These are phyloP conservation scores for Backusella liffmaniae DNA, from an alignment of 192 early-diverging fungal genomes.

Conservation along the genomic window DNA sequence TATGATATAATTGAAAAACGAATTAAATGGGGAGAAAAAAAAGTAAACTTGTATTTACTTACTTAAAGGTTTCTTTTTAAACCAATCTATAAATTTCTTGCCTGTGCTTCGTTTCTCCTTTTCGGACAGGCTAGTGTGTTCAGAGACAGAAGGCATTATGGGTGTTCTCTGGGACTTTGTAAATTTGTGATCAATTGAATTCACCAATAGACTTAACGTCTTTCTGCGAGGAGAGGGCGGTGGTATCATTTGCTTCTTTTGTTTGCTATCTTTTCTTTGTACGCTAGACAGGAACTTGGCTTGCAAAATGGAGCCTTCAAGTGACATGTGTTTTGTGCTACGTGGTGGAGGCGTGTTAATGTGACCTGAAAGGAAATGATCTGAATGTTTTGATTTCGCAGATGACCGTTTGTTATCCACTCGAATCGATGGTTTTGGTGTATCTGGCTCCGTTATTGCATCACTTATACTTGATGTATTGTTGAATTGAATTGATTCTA, in stretches of 20 bases:
- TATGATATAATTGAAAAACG: background rate
- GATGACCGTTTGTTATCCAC: conserved; percentile 4
- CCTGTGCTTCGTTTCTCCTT: conserved; percentile 47
- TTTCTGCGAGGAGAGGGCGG: conserved; percentile 22
- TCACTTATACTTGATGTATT: background rate
- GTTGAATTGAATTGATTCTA: background rate
- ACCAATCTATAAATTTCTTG: conserved; percentile 74
- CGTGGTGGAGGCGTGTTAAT: background rate
- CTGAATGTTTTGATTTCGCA: background rate
- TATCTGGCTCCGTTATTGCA: background rate
- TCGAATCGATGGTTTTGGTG: background rate
- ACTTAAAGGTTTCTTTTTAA: conserved; percentile 60
- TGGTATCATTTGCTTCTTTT: background rate
- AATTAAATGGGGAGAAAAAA: background rate
- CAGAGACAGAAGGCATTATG: conserved; percentile 29
- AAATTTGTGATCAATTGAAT: conserved; percentile 25
- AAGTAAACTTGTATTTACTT: conserved; percentile 7
- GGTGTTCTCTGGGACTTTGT: background rate
- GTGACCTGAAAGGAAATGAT: background rate
- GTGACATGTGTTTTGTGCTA: conserved; percentile 13
- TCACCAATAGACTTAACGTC: conserved; percentile 36
- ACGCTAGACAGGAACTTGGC: conserved; percentile 37
- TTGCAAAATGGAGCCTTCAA: conserved; percentile 30
- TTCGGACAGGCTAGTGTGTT: conserved; percentile 6
- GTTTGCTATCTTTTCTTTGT: conserved; percentile 10